A percentile compares a stretch with the other conserved stretches of the same genome.
Conservation (phyloP, 2,329 filamentous ascomycete genomes). For the Sporothrix brasiliensis region DNA sequence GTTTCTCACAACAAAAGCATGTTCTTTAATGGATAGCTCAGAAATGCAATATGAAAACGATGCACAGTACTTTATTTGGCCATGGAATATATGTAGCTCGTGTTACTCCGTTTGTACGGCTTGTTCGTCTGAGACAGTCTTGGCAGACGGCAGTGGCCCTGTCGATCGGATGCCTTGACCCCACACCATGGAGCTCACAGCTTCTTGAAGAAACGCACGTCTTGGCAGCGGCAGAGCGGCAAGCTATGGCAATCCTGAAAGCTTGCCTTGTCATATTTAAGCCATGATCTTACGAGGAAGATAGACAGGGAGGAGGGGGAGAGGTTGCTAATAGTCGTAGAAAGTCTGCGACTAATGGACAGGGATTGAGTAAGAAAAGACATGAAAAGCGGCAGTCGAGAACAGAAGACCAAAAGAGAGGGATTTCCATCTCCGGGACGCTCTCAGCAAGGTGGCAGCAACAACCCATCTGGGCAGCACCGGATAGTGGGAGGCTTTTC, state of each 20-base stretch:
- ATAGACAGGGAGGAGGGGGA: not conserved
- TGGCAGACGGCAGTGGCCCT: not conserved
- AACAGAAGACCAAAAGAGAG: not conserved
- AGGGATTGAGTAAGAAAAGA: too few relatives aligned
- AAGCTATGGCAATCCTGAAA: not conserved
- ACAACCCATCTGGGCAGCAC: not conserved
- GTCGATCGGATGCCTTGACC: constrained; percentile 8
- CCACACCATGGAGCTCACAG: not conserved
- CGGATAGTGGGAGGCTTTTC: not conserved
- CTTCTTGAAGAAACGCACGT: not conserved
- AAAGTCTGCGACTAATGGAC: too few relatives aligned
- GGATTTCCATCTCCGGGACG: too few relatives aligned
- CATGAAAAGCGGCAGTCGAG: not conserved
- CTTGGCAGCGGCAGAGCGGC: constrained; percentile 13
- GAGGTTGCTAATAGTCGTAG: not conserved
- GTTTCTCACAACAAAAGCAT: not conserved
- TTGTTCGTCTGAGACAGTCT: not conserved
- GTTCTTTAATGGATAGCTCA: not conserved
- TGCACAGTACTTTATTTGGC: not conserved
- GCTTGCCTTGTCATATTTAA: not conserved
- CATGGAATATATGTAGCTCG: not conserved
- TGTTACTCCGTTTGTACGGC: not conserved
- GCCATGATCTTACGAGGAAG: not conserved
- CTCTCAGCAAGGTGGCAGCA: not conserved
- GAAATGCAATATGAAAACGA: not conserved